Conservation (phyloP, 2,329 filamentous ascomycete genomes). For the Malbranchea zuffiana region DNA sequence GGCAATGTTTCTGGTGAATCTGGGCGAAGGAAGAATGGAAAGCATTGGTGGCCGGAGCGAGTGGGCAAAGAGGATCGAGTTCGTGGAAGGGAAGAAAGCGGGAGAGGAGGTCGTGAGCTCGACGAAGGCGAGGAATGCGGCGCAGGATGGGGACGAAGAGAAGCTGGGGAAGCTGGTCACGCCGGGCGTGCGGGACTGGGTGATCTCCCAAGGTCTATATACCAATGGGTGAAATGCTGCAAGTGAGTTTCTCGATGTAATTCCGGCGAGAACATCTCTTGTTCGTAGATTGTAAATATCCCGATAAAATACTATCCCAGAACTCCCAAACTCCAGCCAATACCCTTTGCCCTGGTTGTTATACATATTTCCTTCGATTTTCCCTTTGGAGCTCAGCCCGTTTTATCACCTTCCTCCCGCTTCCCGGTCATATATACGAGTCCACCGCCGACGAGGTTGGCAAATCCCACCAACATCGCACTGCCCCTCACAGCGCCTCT, state of each 20-base stretch:
- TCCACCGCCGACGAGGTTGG: slow-evolving; percentile 38
- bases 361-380: too few species aligned
- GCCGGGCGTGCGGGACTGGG: slow-evolving; percentile 24
- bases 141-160: slow-evolving; percentile 19
- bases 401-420: slow-evolving; percentile 33
- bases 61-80: slow-evolving; percentile 34
- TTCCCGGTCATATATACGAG: slow-evolving; percentile 37
- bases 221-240: slow-evolving; percentile 3
- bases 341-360: too few species aligned
- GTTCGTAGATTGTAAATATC: too few species aligned
- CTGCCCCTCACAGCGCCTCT: slow-evolving; percentile 36
- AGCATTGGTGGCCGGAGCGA: slow-evolving; percentile 29
- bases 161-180: slow-evolving; percentile 30
- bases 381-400: too few species aligned
- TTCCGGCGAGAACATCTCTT: too few species aligned
- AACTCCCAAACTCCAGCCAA: too few species aligned
- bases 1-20: slow-evolving; percentile 26
- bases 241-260: too few species aligned
- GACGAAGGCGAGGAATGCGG: slow-evolving; percentile 32
- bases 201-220: slow-evolving; percentile 26
- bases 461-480: slow-evolving; percentile 37
- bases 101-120: slow-evolving; percentile 33
- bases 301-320: too few species aligned
- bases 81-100: slow-evolving; percentile 30
- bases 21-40: slow-evolving; percentile 30